phyloP scores from a whole-genome alignment of 345 rosid species.

The Psidium friedrichsthalianum region DNA sequence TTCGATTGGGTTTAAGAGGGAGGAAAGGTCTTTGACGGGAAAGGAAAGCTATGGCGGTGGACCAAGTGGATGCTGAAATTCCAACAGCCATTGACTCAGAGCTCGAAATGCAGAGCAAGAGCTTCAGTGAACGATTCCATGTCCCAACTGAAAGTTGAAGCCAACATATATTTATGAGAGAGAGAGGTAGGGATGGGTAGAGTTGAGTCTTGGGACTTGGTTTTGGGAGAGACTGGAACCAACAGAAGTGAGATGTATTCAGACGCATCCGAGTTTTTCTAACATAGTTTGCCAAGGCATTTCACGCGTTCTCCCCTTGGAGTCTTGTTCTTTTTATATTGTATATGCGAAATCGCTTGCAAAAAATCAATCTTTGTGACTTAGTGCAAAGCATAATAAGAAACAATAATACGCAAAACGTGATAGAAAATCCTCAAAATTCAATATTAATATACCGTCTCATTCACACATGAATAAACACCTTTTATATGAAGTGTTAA shows the following conservation, averaged over 20 bases:
- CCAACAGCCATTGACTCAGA: not conserved
- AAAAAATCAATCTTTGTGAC: too few relatives aligned
- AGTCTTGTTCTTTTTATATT: not conserved
- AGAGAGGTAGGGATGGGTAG: not conserved
- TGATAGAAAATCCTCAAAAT: too few relatives aligned
- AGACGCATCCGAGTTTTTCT: not conserved
- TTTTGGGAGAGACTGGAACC: not conserved
- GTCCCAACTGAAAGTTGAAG: not conserved
- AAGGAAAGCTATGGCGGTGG: not conserved
- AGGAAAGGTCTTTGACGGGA: not conserved
- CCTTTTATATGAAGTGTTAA: too few relatives aligned
- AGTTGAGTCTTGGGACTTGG: not conserved
- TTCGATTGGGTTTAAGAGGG: not conserved
- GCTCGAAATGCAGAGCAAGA: not conserved
- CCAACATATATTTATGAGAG: not conserved
- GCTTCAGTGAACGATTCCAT: not conserved
- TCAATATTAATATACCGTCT: too few relatives aligned
- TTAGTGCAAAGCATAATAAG: too few relatives aligned
- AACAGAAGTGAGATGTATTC: not conserved
- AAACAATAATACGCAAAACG: too few relatives aligned
- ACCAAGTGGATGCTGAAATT: not conserved
- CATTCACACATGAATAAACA: too few relatives aligned
- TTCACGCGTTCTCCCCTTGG: not conserved
- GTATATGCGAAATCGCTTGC: not conserved
- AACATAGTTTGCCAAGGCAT: not conserved